Base-by-base conservation (phyloP, 2,329 filamentous ascomycete genomes). In the Didymosphaeria variabile region DNA sequence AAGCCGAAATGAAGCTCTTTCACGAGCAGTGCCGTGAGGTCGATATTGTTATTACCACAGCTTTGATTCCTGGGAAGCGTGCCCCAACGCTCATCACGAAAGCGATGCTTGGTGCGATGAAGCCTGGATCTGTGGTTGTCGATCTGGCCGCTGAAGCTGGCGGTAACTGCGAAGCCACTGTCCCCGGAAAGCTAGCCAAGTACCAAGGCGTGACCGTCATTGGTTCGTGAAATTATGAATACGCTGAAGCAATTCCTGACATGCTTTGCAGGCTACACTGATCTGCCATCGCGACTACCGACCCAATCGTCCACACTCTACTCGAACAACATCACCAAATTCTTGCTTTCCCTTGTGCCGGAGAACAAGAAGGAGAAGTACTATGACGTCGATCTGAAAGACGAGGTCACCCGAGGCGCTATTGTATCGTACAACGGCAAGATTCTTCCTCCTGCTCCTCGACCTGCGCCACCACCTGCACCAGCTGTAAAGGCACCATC, bases 321-420 rank as follows among this genome's bases (percentile, higher is more conserved):
- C 79, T 95, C 92, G 2, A 97, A 97, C 84, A 97, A 97, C 74
- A 94, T 97, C 70, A 93, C 90, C 67, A 97, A 97, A 74, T 91
- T 94, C 59, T 81, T 97, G 31, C 84, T 97, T 10, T 95, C 93
- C 0, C 92, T 97, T 84, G 79, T 88, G 1, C 91, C 92, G 1
- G 86, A 90, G 61, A 88, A 93, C 2, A 93, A 92, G 2, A 86
- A 89, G 63, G 89, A 94, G 1, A 93, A 92, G 65, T 86, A 90
- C 40, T 97, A 93, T 65, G 91, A 92, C 8, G 84, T 97, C 49
- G 91, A 96, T 68, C 82, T 96, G 4, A 85, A 87, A 0, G 93
- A 97, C 67, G 93, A 96, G 77, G 93, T 97, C 26, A 91, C 95
- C 7, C 88, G 93, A 36, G 91, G 92, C 21, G 87, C 92, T 0